phyloP scores from a whole-genome alignment of 768 basidiomycete species.

The Gymnopilus junonius region DNA sequence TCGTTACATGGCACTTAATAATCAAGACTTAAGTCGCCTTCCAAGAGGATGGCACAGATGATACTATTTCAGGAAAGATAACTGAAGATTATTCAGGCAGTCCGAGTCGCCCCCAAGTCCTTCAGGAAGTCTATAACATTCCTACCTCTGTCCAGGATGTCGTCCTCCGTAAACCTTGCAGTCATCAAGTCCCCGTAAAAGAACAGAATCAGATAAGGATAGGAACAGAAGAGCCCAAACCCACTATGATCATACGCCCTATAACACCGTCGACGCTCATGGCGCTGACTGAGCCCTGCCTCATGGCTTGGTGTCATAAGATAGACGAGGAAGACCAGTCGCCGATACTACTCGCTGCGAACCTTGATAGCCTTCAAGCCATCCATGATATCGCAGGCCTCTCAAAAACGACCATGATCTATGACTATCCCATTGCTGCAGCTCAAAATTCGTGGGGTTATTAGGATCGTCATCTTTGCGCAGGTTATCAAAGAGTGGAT shows the following conservation, averaged over 20 bases:
- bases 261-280: conserved; percentile 44
- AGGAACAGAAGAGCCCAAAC: neutral
- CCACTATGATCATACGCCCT: conserved; percentile 27
- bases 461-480: neutral
- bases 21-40: no score
- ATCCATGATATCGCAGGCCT: neutral
- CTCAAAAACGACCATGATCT: neutral
- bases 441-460: conserved; percentile 11
- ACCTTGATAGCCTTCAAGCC: neutral
- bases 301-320: conserved; percentile 41
- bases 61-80: neutral
- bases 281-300: conserved; percentile 46
- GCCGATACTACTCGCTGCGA: neutral
- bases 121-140: neutral
- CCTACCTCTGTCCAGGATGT: neutral
- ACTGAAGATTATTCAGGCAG: neutral
- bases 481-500: neutral
- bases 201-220: neutral
- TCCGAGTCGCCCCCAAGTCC: neutral
- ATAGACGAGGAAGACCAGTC: neutral
- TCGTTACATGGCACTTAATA: neutral
- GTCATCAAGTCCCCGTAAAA: neutral
- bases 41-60: neutral
- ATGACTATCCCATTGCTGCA: neutral
- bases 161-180: neutral